Evolutionary conservation across 306 rosid genomes (phyloP), one percentile per base, ranked within the genome.

Genomic region (Neltuma alba): DNA sequence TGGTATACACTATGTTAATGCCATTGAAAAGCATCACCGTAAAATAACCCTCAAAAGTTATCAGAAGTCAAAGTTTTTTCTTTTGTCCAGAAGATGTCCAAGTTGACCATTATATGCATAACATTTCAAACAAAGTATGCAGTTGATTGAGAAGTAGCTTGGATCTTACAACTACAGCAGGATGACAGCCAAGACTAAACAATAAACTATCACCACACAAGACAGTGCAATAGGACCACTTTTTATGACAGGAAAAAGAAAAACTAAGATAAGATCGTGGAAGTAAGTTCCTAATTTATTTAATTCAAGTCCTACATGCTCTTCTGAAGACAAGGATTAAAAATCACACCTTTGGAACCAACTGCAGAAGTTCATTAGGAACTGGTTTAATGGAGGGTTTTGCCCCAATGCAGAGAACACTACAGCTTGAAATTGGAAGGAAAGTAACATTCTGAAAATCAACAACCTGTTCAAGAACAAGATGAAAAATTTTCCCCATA

Each of bases 361-460:
- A 82, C 83, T 71, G 92, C 85, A 95, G 37, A 81, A 95, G 99
- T 85, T 89, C 86, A 78, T 88, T 86, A 70, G 99, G 97, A 74
- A 87, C 85, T 44, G 86, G 82, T 61, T 64, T 66, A 45, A 89
- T 36, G 54, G 99, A 91, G 16, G 95, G 91, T 75, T 90, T 91
- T 76, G 96, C 97, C 78, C 97, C 94, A 20, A 31, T 63, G 71
- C 99, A 91, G 20, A 72, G 74, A 87, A 95, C 92, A 81, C 76
- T 89, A 69, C 85, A 90, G 82, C 88, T 90, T 76, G 98, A 91
- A 20, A 87, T 3, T 7, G 96, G 85, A 80, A 61, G 68, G 80
- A 95, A 95, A 13, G 89, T 82, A 77, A 95, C 97, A 80, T 95
- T 83, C 76, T 68, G 93, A 76, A 92, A 38, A 86, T 95, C 92